Conservation (phyloP, 2,329 filamentous ascomycete species). For the Diaporthe helianthi region DNA sequence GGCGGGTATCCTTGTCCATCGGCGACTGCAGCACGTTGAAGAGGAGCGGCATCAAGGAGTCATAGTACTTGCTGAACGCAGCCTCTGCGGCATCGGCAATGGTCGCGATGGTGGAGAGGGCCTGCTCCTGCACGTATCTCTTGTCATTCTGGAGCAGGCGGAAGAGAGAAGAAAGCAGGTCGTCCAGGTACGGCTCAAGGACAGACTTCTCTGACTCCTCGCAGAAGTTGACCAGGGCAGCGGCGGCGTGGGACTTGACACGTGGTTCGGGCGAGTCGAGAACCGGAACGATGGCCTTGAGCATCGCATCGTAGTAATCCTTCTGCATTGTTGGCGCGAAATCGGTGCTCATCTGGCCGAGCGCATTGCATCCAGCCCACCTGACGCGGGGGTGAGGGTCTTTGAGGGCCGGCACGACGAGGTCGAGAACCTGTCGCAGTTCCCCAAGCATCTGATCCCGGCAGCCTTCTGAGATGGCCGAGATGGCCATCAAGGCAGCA, state of each 20-base stretch:
- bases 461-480: constrained; percentile 96
- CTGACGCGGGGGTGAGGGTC: constrained; percentile 93
- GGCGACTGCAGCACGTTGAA: constrained; percentile 89
- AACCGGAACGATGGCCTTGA: constrained; percentile 91
- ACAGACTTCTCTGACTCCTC: constrained; percentile 95
- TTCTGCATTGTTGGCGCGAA: constrained; percentile 98
- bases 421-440: constrained; percentile 88
- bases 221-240: constrained; percentile 98
- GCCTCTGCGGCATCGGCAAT: constrained; percentile 98
- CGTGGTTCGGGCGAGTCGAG: constrained; percentile 88
- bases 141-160: constrained; percentile 89
- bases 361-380: constrained; percentile 96
- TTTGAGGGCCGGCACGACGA: constrained; percentile 90
- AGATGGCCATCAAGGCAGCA: constrained; percentile 97
- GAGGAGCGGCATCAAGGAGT: constrained; percentile 91
- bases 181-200: constrained; percentile 90
- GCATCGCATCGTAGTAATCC: constrained; percentile 86
- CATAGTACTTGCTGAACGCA: constrained; percentile 94
- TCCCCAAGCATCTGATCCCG: constrained; percentile 95
- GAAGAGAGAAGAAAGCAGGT: constrained; percentile 84
- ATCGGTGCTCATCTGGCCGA: constrained; percentile 99
- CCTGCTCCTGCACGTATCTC: constrained; percentile 97
- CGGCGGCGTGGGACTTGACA: constrained; percentile 95
- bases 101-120: constrained; percentile 95
- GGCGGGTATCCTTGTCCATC: constrained; percentile 89